Evolutionary conservation across 805 yeast species (phyloP), one percentile per base, ranked within the genome.

Genomic region (Nakazawaea laoshanensis): DNA sequence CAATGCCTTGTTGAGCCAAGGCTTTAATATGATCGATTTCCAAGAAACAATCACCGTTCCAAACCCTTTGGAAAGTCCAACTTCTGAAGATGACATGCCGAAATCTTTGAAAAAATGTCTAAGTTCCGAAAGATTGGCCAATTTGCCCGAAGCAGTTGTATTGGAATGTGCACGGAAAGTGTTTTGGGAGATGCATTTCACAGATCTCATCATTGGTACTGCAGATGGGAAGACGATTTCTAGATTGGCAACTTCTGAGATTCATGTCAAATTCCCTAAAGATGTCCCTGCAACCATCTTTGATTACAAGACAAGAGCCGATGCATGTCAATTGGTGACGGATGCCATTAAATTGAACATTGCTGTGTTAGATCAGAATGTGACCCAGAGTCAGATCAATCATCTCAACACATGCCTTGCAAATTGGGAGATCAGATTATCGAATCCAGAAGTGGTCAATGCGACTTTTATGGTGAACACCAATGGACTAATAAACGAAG

Each of bases 121-220:
- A 16, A 30, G 34, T 8, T 27, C 33, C n/a, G 23, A 22, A 4
- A 29, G 36, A 9, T 11, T 52, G 6, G 42, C 44, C 16, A 52
- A 50, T 10, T 36, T 35, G 13, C 13, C 35, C 3, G 29, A 27
- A 10, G 5, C 16, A 2, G 11, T 19, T 8, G 25, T 35, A 4
- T 17, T 19, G 22, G 62, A 61, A 36, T 46, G 55, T 25, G 63
- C 63, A 4, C 54, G 76, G 35, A 52, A 72, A 36, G 56, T 67
- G 8, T 61, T 67, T 39, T 70, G 76, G 76, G 77, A 70, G 36
- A 44, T 67, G 5, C 63, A 65, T 42, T 70, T 67, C 43, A 55
- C 70, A 32, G 77, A 70, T 46, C 65, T 70, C 7, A 52, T 68
- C 23, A 65, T 67, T 38, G 76, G 75, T 1, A 68, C 74, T 5